phyloP scores from a whole-genome alignment of 805 yeast species.

The Ogataea thermomethanolica region DNA sequence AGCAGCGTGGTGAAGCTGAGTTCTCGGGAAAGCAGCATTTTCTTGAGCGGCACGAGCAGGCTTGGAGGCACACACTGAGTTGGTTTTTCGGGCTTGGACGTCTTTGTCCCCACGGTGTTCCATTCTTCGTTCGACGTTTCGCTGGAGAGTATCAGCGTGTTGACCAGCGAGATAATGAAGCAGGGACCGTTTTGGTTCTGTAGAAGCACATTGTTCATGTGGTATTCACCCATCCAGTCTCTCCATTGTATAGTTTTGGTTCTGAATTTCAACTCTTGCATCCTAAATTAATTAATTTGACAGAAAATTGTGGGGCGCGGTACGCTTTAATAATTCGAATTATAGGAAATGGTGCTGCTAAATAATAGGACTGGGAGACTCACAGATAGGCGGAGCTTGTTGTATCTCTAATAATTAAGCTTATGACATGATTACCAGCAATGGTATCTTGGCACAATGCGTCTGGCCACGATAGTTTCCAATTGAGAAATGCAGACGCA shows the following conservation, averaged over 20 bases:
- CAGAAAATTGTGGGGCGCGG: slow-evolving; percentile 5
- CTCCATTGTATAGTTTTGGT: slow-evolving; percentile 30
- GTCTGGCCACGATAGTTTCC: no score
- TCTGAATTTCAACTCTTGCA: slow-evolving; percentile 19
- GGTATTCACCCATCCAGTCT: slow-evolving; percentile 23
- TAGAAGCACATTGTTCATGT: slow-evolving; percentile 54
- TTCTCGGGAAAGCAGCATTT: slow-evolving; percentile 18
- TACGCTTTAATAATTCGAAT: slow-evolving; percentile 1
- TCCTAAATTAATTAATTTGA: background rate
- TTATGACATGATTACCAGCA: no score
- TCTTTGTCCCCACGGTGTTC: slow-evolving; percentile 18
- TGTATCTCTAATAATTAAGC: no score
- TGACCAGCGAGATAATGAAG: slow-evolving; percentile 74
- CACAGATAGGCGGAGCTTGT: no score
- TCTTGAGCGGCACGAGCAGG: slow-evolving; percentile 22
- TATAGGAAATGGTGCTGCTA: background rate
- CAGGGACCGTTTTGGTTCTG: slow-evolving; percentile 89
- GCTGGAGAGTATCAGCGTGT: slow-evolving; percentile 56
- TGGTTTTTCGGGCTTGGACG: background rate
- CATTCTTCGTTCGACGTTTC: slow-evolving; percentile 30
- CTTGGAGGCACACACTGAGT: background rate
- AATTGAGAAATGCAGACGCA: no score
- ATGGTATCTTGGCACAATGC: no score
- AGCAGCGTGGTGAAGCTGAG: slow-evolving; percentile 41
- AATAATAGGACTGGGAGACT: no score